These are phyloP conservation scores for Melastoma candidum DNA, from an alignment of 441 rosid genomes.

Conservation along the genomic window DNA sequence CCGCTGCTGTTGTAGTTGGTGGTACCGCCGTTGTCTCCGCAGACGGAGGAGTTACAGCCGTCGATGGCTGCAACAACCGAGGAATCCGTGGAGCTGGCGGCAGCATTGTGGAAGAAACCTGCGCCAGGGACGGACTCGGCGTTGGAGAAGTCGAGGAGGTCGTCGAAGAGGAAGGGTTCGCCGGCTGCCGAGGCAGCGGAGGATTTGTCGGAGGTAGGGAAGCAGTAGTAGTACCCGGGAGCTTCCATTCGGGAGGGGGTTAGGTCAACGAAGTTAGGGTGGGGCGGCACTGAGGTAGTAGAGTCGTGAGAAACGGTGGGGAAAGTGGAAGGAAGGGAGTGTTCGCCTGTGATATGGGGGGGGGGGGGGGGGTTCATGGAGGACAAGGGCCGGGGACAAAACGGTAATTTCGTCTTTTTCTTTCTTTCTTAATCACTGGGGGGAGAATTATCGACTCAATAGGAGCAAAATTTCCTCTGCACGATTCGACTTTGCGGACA, in stretches of 20 bases:
- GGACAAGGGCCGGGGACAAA: slow-evolving; percentile 24
- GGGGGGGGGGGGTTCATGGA: slow-evolving; percentile 30
- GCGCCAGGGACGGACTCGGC: slow-evolving; percentile 27
- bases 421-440: too few relatives aligned
- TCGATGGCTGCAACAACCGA: slow-evolving; percentile 31
- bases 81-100: slow-evolving; percentile 31
- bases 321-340: slow-evolving; percentile 2
- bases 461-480: too few relatives aligned
- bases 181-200: slow-evolving; percentile 26
- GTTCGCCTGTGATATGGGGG: slow-evolving; percentile 9
- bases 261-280: too few relatives aligned
- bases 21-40: slow-evolving; percentile 20
- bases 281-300: neutral
- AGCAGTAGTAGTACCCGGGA: slow-evolving; percentile 28
- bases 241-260: slow-evolving; percentile 27
- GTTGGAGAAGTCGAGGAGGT: slow-evolving; percentile 55
- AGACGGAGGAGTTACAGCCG: slow-evolving; percentile 36
- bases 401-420: slow-evolving; percentile 14
- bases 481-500: too few relatives aligned
- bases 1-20: slow-evolving; percentile 18
- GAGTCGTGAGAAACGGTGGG: slow-evolving; percentile 1
- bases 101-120: slow-evolving; percentile 29
- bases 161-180: slow-evolving; percentile 50
- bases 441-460: too few relatives aligned
- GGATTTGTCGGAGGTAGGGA: slow-evolving; percentile 18